phyloP scores from a whole-genome alignment of 768 basidiomycete genomes.

The Lentinula guzmanii region DNA sequence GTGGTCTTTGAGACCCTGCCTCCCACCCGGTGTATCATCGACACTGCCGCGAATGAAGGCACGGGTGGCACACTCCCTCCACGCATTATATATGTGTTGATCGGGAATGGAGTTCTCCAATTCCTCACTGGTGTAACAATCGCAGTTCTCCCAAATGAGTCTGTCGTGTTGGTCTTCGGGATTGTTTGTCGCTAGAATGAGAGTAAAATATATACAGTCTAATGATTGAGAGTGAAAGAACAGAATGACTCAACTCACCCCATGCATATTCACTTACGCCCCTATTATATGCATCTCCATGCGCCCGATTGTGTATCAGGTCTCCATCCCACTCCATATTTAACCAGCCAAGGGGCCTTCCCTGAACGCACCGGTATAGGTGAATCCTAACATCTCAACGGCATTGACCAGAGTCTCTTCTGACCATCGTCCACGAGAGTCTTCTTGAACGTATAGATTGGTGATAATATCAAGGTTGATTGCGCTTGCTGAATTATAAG shows the following conservation, averaged over 20 bases:
- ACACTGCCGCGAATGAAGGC: slow-evolving; percentile 38
- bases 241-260: background rate
- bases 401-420: background rate
- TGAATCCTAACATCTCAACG: background rate
- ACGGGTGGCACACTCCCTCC: slow-evolving; percentile 49
- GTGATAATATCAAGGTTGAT: background rate
- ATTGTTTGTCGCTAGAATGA: background rate
- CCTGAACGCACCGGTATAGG: background rate
- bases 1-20: slow-evolving; percentile 28
- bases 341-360: background rate
- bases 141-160: background rate
- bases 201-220: too few relatives aligned
- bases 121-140: slow-evolving; percentile 26
- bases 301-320: background rate
- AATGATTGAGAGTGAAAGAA: background rate
- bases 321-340: background rate
- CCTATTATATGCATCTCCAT: background rate
- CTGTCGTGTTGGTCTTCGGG: background rate
- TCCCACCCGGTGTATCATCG: slow-evolving; percentile 23
- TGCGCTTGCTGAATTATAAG: slow-evolving; percentile 9
- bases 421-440: background rate
- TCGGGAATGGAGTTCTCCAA: slow-evolving; percentile 66
- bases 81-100: slow-evolving; percentile 64
- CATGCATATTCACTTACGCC: background rate
- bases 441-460: background rate